Evolutionary conservation across 2,329 filamentous ascomycete species (phyloP), one percentile per base, ranked within the genome.

Genomic region (Pochonia chlamydosporia): DNA sequence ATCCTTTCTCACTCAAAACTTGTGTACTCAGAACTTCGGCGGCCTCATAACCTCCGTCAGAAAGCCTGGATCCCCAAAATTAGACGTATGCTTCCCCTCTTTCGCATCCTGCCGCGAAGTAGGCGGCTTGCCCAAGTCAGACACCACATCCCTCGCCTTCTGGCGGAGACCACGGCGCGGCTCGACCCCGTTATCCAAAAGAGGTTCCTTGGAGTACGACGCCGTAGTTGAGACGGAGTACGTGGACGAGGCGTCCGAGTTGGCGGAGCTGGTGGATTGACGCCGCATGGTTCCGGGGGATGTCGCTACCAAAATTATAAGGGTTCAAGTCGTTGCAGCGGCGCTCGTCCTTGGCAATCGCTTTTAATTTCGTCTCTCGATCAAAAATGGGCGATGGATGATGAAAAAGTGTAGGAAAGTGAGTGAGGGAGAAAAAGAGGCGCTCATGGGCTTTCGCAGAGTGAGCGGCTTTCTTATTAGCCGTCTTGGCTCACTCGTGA

Each of bases 91-190:
- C 47, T 54, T 63, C 30, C 63, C 63, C 11, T 59, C 59, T 53
- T 59, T 62, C 44, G 55, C 61, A 47, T 65, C 63, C 47, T 64
- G 59, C 40, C 60, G 52, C 24, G 51, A 46, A 11, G 63, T 65
- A 2, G 63, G 63, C 37, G 63, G 63, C 24, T 52, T 58, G 44
- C 63, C 63, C 43, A 65, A 55, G 42, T 64, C 62, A 42, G 60
- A 54, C 25, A 64, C 54, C 43, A 65, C 57, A 40, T 64, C 62
- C 49, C 63, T 62, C 14, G 63, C 62, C 46, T 60, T 60, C 46
- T 64, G 59, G 40, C 61, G 60, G 48, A 64, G 50, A 42, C 59
- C 59, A 40, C 60, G 52, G 26, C 58, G 56, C 6, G 37, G 41
- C 23, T 39, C 44, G 40, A 50, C 36, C 8, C 50, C 43, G 24